These are phyloP conservation scores for Aquanectria penicillioides DNA, from an alignment of 2,329 filamentous ascomycete species.

Conservation along the genomic window DNA sequence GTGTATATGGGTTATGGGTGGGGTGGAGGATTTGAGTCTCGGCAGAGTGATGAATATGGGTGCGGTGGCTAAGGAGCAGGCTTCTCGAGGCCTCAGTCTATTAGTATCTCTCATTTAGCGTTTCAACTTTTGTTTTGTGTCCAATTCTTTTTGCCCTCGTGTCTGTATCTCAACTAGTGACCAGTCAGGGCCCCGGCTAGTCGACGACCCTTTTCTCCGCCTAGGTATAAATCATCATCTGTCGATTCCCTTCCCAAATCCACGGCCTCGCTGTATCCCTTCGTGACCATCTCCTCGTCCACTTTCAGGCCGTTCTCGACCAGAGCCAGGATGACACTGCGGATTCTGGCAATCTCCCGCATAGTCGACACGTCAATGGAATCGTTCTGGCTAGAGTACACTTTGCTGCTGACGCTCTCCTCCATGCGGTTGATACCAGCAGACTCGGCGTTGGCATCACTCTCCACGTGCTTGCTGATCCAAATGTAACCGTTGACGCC, in stretches of 20 bases:
- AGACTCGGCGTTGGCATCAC: constrained; percentile 59
- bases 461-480: constrained; percentile 85
- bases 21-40: background rate
- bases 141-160: background rate
- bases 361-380: constrained; percentile 79
- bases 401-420: constrained; percentile 83
- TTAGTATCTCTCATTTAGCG: constrained; percentile 33
- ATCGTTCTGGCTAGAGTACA: constrained; percentile 97
- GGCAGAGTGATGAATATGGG: background rate
- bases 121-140: constrained; percentile 12
- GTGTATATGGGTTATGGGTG: background rate
- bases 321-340: constrained; percentile 82
- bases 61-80: background rate
- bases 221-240: constrained; percentile 69
- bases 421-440: constrained; percentile 84
- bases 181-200: constrained; percentile 54
- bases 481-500: constrained; percentile 98
- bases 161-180: constrained; percentile 26
- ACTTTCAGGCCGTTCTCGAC: constrained; percentile 85
- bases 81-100: constrained; percentile 7
- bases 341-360: constrained; percentile 86
- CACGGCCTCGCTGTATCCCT: constrained; percentile 83
- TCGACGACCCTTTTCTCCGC: constrained; percentile 64
- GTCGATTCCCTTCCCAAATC: constrained; percentile 74
- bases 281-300: constrained; percentile 88